Percentiles rank a stretch among this genome's conserved stretches.
Evolutionary conservation across 345 rosid species (phyloP).

Genomic region (Psidium friedrichsthalianum): DNA sequence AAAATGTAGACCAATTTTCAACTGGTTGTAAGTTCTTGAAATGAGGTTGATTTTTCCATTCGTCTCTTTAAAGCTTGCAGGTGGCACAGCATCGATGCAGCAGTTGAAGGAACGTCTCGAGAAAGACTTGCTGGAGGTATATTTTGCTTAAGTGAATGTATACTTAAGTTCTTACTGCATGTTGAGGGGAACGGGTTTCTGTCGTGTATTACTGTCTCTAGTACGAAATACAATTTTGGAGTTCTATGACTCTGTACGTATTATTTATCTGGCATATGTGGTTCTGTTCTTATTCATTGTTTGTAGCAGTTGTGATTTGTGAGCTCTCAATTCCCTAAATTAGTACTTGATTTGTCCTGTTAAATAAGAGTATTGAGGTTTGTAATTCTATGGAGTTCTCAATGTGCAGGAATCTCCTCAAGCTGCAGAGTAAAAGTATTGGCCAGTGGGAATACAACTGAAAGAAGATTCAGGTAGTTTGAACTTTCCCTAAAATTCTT

Average conservation of each 20-base stretch:
- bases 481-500: not conserved
- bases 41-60: conserved; percentile 1
- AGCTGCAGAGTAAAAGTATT: conserved; percentile 95
- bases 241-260: not conserved
- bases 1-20: not conserved
- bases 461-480: conserved; percentile 85
- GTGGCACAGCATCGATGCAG: conserved; percentile 99
- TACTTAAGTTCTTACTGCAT: not conserved
- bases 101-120: conserved; percentile 97
- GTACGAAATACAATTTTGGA: not conserved
- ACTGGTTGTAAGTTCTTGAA: not conserved
- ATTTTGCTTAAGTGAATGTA: not conserved
- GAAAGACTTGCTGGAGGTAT: conserved; percentile 92
- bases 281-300: not conserved
- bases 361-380: not conserved
- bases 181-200: not conserved
- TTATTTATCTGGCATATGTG: not conserved
- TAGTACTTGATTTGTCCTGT: not conserved
- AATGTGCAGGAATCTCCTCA: conserved; percentile 89
- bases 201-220: not conserved
- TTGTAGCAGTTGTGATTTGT: not conserved
- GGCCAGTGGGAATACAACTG: conserved; percentile 92
- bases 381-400: not conserved
- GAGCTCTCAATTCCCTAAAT: not conserved
- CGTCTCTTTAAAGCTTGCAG: conserved; percentile 62